phyloP scores from a whole-genome alignment of 495 filamentous ascomycete genomes.

The Corynascus novoguineensis region DNA sequence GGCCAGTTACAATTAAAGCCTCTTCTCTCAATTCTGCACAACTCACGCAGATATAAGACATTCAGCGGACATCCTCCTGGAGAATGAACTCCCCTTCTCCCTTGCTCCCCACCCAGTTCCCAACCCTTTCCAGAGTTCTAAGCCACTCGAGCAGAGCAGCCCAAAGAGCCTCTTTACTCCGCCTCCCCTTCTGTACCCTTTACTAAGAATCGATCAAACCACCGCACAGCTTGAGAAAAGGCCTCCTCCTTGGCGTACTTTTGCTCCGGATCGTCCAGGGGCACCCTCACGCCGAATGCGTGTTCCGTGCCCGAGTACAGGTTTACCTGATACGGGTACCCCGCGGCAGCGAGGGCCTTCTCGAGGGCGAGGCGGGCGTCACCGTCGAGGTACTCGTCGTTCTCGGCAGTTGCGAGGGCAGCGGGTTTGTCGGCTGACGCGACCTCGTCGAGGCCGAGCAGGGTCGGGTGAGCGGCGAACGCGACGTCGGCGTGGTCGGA shows the following conservation, averaged over 20 bases:
- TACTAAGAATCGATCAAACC: slow-evolving; percentile 51
- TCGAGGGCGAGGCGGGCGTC: slow-evolving; percentile 52
- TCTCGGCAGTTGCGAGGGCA: slow-evolving; percentile 67
- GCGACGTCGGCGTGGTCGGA: slow-evolving; percentile 51
- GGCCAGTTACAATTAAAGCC: too few species aligned
- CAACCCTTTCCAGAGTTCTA: too few species aligned
- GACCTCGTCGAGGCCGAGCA: slow-evolving; percentile 61
- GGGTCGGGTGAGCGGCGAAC: slow-evolving; percentile 64
- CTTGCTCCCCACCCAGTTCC: too few species aligned
- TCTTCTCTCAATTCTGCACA: too few species aligned
- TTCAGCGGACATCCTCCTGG: too few species aligned
- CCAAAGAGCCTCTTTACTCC: too few species aligned
- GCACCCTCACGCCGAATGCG: slow-evolving; percentile 63
- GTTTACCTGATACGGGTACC: slow-evolving; percentile 57
- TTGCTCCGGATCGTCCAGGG: slow-evolving; percentile 50
- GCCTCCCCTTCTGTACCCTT: neutral
- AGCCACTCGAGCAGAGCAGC: too few species aligned
- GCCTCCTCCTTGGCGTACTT: slow-evolving; percentile 74
- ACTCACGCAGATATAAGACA: too few species aligned
- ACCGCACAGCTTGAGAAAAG: slow-evolving; percentile 65
- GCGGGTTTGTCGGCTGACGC: slow-evolving; percentile 55
- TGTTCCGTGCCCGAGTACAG: slow-evolving; percentile 62
- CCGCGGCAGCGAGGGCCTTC: slow-evolving; percentile 28
- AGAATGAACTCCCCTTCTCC: too few species aligned
- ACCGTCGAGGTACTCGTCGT: slow-evolving; percentile 57